Base-by-base conservation (phyloP, 1,284 basidiomycete species). In the Hemileia vastatrix region DNA sequence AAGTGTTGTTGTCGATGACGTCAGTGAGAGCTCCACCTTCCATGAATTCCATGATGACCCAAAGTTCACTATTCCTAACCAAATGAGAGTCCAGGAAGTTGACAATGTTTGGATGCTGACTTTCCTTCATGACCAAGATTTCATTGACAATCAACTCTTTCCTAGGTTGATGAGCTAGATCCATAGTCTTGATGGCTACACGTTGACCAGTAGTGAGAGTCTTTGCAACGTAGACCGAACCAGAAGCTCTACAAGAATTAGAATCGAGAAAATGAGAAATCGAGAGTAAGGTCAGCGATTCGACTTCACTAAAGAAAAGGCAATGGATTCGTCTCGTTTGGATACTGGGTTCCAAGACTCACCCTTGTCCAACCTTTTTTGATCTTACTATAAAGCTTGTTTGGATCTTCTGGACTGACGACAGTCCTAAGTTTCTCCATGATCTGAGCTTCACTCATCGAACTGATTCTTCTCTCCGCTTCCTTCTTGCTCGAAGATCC, bases 11-110 rank as follows among this genome's bases (percentile, higher is more conserved):
- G 79, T 96, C 93, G 68, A 98, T 97, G 53, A 98, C 87, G 77
- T 98, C 95, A 11, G 93, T 97, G 69, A 98, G 79, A 11, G 92
- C 90, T 55, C 94, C 95, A 52, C 95, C 94, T 77, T 97, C 94
- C 94, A 98, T 98, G 76, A 90, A 97, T 79, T 98, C 94, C 94
- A 98, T 97, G 64, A 97, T 91, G 49, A 98, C 93, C 94, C 94
- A 98, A n/a, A 98, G 83, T 75, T 97, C 93, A 61, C 83, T 87
- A 75, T 82, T 86, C 78, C 87, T 88, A 59, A 97, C 84, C 47
- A 97, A 83, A 78, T 93, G 96, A 6, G 89, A 85, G 32, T 96
- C 88, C 57, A 97, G 79, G 78, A 92, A 98, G 78, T 97, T 98
- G 80, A 97, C 94, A 68, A 98, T 96, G 76, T 98, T 98, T 45